Evolutionary conservation across 805 yeast species (phyloP), one percentile per base, ranked within the genome.

Genomic region (Metschnikowia lochheadii): DNA sequence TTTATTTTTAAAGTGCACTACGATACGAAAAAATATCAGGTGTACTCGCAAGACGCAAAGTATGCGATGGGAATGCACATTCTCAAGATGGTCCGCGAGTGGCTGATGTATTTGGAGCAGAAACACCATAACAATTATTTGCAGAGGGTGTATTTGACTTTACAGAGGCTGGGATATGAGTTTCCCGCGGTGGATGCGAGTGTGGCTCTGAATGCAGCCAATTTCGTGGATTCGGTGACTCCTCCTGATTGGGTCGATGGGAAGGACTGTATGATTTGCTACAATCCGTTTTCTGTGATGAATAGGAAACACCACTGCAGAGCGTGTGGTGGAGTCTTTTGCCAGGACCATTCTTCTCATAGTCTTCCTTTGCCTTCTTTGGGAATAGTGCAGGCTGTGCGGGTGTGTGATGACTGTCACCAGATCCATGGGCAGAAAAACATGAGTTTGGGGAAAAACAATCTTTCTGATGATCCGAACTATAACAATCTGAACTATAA

Each of bases 241-340:
- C 97, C 99, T 1, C 98, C 99, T 0, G 97, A 90, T 59, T 94
- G 99, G 99, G 84, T 87, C 20, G 99, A 94, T 62, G 86, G 91
- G 10, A 96, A 89, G 59, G 89, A 89, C 3, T 94, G 99, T 67
- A 91, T 94, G 97, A 82, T 89, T 49, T 89, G 97, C 58, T 89
- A 95, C 46, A 81, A 77, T 39, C 71, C 84, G 14, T 94, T 94
- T 63, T 75, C 94, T 1, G 78, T 92, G 63, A 72, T 91, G 53
- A 90, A 88, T 65, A 78, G 99, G 62, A 90, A 92, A 65, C 99
- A 94, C 66, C 99, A 94, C 68, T 94, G 99, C 67, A 79, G 99
- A 48, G 86, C 96, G 47, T 94, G 99, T 70, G 99, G 99, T 21
- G 97, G 97, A 3, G 96, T 89, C 0, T 92, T 79, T 63, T 84